Evolutionary conservation across 2,329 filamentous ascomycete genomes (phyloP), one percentile per base, ranked within the genome.

Genomic region (Pseudogymnoascus sp.): DNA sequence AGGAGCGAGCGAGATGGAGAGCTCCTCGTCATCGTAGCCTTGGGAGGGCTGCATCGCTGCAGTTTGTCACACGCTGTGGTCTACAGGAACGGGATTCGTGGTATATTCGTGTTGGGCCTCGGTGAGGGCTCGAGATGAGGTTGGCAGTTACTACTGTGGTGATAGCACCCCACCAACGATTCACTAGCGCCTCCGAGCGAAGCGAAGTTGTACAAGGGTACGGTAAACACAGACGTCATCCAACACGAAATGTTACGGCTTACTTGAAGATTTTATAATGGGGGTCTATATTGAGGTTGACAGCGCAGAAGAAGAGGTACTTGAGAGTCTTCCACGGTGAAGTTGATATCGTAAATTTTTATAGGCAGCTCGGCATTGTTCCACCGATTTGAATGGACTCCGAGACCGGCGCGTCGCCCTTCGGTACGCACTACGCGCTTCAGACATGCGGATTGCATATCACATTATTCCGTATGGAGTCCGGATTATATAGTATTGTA

Each of bases 21-120:
- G 85, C 78, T 92, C 89, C 78, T 91, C 89, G 74, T 92, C 89
- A 73, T 92, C 88, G 74, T 89, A 89, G 69, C 78, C 79, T 62
- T 66, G 21, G 58, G 58, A 60, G 38, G 58, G 58, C 58, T 60
- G 33, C 58, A 60, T 60, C 58, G 33, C 58, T 39, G 58, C 58
- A 41, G 38, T 41, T 60, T 60, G 49, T 55, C 49, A 12, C 49
- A 55, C 49, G 29, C 29, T 33, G 49, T 33, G 29, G 10, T 55
- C 49, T 55, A 55, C 49, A 55, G 26, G 29, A 21, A 55, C 29
- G 49, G 49, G 14, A 55, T 33, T 55, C 49, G 49, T 55, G 49
- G 29, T 33, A 16, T 55, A 29, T 55, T 55, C 49, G 49, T 55
- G 49, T 55, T 35, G 49, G 49, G 49, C 49, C 49, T 55, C 49